These are phyloP conservation scores for Plantago major DNA, from an alignment of 257 asterid species.

Conservation along the genomic window DNA sequence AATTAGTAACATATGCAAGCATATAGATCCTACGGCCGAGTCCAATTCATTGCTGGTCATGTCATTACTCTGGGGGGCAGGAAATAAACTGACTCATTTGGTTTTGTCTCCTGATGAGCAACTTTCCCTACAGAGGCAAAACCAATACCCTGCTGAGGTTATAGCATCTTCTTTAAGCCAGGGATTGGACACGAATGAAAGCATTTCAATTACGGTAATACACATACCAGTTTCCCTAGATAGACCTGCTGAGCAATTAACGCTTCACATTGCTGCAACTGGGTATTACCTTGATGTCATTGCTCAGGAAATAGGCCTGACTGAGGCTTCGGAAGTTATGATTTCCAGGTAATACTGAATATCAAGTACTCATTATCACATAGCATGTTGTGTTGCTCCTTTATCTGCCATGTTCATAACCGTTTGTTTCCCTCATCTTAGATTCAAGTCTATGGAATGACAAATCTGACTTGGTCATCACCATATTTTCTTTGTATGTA, in stretches of 20 bases:
- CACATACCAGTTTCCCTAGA: slow-evolving; percentile 54
- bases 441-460: too few relatives aligned
- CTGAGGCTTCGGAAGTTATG: slow-evolving; percentile 66
- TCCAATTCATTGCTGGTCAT: slow-evolving; percentile 42
- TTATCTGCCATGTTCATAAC: too few relatives aligned
- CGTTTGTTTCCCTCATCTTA: not conserved
- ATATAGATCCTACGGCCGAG: slow-evolving; percentile 56
- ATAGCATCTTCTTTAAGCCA: slow-evolving; percentile 36
- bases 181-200: slow-evolving; percentile 34
- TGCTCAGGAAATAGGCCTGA: slow-evolving; percentile 50
- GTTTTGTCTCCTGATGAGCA: slow-evolving; percentile 39
- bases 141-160: slow-evolving; percentile 41
- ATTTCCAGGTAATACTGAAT: slow-evolving; percentile 40
- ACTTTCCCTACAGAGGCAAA: slow-evolving; percentile 57
- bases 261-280: slow-evolving; percentile 36
- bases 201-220: slow-evolving; percentile 47
- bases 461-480: too few relatives aligned
- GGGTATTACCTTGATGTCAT: slow-evolving; percentile 82
- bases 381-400: too few relatives aligned
- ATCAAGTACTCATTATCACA: too few relatives aligned
- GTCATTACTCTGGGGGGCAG: slow-evolving; percentile 56
- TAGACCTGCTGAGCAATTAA: slow-evolving; percentile 43
- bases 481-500: not conserved
- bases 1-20: slow-evolving; percentile 63
- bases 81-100: slow-evolving; percentile 43